Evolutionary conservation across 805 yeast genomes (phyloP).

Genomic region (Cyberlindnera euphorbiiphila): DNA sequence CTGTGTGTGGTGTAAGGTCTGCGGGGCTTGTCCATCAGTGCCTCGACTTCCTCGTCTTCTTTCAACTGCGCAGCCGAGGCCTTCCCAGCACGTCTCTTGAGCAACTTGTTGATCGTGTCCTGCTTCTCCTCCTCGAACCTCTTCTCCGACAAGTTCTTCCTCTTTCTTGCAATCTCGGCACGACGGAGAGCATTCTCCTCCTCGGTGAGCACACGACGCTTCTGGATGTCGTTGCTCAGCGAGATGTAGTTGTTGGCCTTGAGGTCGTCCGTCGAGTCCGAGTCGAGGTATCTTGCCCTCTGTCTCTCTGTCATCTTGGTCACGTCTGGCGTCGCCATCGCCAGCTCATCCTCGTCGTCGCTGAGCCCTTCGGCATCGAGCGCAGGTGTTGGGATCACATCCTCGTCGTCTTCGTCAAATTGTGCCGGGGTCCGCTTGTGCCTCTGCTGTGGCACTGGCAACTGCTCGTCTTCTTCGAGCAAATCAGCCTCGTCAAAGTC

Average conservation of each 20-base stretch:
- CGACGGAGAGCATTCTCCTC: conserved; percentile 80
- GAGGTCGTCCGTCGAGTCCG: not conserved
- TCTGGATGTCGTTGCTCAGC: conserved; percentile 23
- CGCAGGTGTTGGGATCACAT: conserved; percentile 25
- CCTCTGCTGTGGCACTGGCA: conserved; percentile 4
- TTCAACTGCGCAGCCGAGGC: conserved; percentile 20
- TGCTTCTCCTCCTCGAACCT: conserved; percentile 87
- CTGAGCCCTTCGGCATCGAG: conserved; percentile 24
- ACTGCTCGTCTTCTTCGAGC: conserved; percentile 12
- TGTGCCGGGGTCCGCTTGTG: too few species aligned
- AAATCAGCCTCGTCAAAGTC: conserved; percentile 10
- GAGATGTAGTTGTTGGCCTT: conserved; percentile 14
- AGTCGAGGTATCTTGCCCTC: conserved; percentile 19
- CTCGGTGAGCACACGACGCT: conserved; percentile 63
- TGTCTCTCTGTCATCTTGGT: conserved; percentile 30
- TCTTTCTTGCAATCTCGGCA: conserved; percentile 83
- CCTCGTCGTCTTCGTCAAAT: conserved; percentile 28
- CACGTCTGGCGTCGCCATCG: conserved; percentile 14
- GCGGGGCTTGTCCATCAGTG: conserved; percentile 19
- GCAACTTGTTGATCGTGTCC: conserved; percentile 82
- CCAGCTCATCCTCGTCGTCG: conserved; percentile 23
- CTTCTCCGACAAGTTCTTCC: conserved; percentile 80
- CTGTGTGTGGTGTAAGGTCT: conserved; percentile 24
- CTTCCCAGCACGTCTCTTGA: conserved; percentile 80
- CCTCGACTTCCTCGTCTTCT: conserved; percentile 19